Percentiles rank a stretch among this genome's conserved stretches.
Conservation (phyloP, 129 eudicot genomes). For the Centrapalus pauciflorus region DNA sequence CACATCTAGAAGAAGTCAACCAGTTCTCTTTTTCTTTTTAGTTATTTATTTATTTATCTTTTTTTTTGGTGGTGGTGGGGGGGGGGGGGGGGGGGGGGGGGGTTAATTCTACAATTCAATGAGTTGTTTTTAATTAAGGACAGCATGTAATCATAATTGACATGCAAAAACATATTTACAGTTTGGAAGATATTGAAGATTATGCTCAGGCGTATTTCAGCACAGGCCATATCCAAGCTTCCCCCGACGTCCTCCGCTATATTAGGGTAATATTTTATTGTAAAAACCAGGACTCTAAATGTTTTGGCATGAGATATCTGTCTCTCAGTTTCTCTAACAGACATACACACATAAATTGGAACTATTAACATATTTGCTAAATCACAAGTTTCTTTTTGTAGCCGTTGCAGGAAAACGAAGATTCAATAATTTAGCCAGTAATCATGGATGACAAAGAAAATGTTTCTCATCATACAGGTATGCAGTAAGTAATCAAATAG, state of each 20-base stretch:
- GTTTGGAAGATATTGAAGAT: constrained; percentile 88
- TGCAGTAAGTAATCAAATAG: not conserved
- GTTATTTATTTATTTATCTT: no score
- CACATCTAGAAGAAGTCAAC: not conserved
- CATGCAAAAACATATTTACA: constrained; percentile 24
- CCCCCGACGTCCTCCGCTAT: constrained; percentile 49
- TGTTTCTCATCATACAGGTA: constrained; percentile 20
- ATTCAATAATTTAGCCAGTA: constrained; percentile 18
- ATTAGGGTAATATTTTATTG: constrained; percentile 39
- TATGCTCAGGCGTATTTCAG: constrained; percentile 78
- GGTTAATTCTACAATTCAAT: not conserved
- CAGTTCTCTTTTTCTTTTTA: not conserved
- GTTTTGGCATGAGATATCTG: not conserved
- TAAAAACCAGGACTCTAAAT: not conserved
- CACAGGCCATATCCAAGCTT: constrained; percentile 64
- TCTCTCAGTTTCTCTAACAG: constrained; percentile 8
- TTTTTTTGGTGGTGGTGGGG: no score
- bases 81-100: no score
- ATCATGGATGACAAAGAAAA: constrained; percentile 14
- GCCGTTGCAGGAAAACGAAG: constrained; percentile 22
- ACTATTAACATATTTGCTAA: not conserved
- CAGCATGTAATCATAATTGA: not conserved
- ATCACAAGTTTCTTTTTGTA: constrained; percentile 13
- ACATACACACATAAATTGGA: not conserved
- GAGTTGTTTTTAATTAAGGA: not conserved